Evolutionary conservation across 371 early-diverging fungal genomes (phyloP), one percentile per base, ranked within the genome.

Genomic region (Mortierella sp.): DNA sequence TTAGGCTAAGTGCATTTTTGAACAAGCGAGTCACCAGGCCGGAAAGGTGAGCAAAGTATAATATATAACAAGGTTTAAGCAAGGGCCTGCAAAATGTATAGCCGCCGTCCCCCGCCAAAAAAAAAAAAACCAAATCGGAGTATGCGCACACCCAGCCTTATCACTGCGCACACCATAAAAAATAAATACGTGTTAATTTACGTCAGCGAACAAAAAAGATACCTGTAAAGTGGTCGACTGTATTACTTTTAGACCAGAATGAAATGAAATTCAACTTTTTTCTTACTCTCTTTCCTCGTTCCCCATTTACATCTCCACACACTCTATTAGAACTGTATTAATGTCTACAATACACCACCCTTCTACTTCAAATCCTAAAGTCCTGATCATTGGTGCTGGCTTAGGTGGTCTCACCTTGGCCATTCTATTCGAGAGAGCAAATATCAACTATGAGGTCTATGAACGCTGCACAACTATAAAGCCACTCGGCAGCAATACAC

Each of bases 1-100:
- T 92, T 95, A 0, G 94, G 94, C 92, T 92, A 79, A 19, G 8
- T 2, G 10, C 26, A 34, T 15, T 47, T 23, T 37, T 28, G 40
- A 28, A n/a, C n/a, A 53, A 53, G 15, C 54, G 54, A 26, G 10
- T 28, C 9, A 23, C 13, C 23, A 29, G 12, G 15, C 22, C 3
- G 47, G 15, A 23, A 22, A 5, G 26, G 13, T 22, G 29, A 53
- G 54, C 23, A 54, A 40, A 43, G 45, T 43, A 19, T 43, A 43
- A 7, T 43, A 19, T 13, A 43, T 8, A 19, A 19, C 45, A 43
- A 19, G 45, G 45, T 43, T 7, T 19, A 43, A 19, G 5, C 19
- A 43, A 43, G 19, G 19, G 8, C n/a, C n/a, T n/a, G n/a, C n/a
- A n/a, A n/a, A n/a, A n/a, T n/a, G 42, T 19, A 7, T n/a, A n/a